Evolutionary conservation across 768 basidiomycete genomes (phyloP).

Genomic region (Auriscalpium orientale): DNA sequence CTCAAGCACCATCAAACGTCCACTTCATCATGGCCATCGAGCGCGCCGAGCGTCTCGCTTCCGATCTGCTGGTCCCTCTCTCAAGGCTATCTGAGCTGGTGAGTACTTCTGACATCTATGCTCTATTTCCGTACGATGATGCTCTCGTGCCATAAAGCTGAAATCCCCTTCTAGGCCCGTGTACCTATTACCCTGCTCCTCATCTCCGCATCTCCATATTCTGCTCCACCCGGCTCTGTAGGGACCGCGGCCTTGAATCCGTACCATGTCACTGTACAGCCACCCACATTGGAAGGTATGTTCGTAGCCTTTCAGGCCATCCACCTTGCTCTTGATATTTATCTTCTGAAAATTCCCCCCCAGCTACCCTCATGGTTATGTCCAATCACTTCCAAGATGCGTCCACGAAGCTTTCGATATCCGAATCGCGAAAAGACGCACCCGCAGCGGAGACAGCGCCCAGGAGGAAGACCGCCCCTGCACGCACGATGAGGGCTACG

Average conservation of each 20-base stretch:
- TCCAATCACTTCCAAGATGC: constrained; percentile 26
- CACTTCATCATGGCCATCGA: constrained; percentile 59
- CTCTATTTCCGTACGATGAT: too few relatives aligned
- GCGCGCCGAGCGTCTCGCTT: constrained; percentile 55
- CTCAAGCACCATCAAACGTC: constrained; percentile 18
- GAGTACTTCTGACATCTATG: constrained; percentile 12
- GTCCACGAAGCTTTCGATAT: too few relatives aligned
- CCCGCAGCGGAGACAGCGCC: too few relatives aligned
- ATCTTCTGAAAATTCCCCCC: background rate
- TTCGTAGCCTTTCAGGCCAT: background rate
- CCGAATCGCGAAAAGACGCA: too few relatives aligned
- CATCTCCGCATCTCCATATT: constrained; percentile 51
- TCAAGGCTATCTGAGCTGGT: constrained; percentile 69
- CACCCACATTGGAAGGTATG: constrained; percentile 51
- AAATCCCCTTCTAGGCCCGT: too few relatives aligned
- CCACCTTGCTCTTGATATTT: background rate
- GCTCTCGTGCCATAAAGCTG: too few relatives aligned
- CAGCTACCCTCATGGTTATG: background rate
- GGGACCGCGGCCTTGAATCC: constrained; percentile 72
- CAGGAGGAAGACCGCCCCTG: too few relatives aligned
- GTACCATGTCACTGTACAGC: constrained; percentile 50
- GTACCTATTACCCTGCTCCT: constrained; percentile 17
- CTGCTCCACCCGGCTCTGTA: constrained; percentile 55
- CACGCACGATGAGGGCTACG: too few relatives aligned
- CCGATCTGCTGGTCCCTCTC: constrained; percentile 66